A percentile compares a stretch with the other conserved stretches of the same genome.
Evolutionary conservation across 208 protist species (phyloP).

Genomic region (Acanthamoeba sp.): DNA sequence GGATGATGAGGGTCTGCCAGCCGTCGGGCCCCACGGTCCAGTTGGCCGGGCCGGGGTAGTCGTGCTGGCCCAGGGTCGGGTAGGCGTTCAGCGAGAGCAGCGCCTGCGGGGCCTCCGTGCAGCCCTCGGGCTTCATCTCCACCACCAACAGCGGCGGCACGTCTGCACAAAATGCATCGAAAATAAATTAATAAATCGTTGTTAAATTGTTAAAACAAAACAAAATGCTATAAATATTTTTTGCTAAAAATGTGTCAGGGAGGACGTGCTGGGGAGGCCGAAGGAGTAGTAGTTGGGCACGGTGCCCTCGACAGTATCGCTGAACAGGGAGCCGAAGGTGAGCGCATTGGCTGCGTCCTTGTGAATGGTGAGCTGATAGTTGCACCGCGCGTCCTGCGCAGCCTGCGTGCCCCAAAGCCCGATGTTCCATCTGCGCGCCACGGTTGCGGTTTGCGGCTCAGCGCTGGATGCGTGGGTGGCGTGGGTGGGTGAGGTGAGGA

Average conservation of each 20-base stretch:
- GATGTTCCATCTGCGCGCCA: neutral
- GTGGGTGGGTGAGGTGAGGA: neutral
- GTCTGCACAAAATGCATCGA: neutral
- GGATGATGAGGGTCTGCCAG: neutral
- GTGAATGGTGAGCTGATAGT: neutral
- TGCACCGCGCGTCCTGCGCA: neutral
- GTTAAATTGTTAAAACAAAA: too few relatives aligned
- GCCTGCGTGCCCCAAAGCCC: neutral
- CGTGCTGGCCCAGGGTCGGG: neutral
- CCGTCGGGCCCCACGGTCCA: neutral
- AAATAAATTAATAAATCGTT: neutral
- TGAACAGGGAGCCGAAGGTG: neutral
- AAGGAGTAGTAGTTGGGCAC: conserved; percentile 6
- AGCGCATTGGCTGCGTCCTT: neutral
- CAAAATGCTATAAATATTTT: too few relatives aligned
- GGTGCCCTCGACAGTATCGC: neutral
- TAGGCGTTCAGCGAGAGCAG: neutral
- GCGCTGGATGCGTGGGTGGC: neutral
- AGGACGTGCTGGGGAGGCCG: neutral
- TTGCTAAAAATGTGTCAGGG: neutral
- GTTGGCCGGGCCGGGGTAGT: neutral
- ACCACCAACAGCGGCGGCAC: neutral
- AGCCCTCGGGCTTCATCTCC: neutral
- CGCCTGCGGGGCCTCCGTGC: neutral
- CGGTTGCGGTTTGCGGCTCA: neutral